Percentiles rank a stretch among this genome's conserved stretches.
Evolutionary conservation across 73 alveolate species (phyloP).

Genomic region (Paramecium caudatum): DNA sequence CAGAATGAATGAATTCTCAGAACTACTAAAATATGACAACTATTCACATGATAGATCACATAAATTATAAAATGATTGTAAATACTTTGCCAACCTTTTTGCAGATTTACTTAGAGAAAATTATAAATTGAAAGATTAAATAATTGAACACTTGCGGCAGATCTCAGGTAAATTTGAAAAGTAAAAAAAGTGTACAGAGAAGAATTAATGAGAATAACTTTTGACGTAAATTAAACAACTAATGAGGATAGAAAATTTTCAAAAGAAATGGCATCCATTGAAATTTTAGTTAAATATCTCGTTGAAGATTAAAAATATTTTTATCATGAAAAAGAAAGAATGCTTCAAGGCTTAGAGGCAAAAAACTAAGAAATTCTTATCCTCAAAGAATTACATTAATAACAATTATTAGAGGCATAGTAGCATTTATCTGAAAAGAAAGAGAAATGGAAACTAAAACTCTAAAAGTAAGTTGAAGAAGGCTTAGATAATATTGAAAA

Average conservation of each 20-base stretch:
- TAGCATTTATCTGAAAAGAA: neutral
- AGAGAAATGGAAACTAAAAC: neutral
- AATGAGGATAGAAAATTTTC: constrained; percentile 50
- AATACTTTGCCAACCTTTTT: constrained; percentile 19
- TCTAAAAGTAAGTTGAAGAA: neutral
- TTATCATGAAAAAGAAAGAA: neutral
- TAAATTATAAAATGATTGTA: constrained; percentile 28
- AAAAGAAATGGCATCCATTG: constrained; percentile 40
- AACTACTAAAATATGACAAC: neutral
- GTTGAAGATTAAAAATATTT: constrained; percentile 17
- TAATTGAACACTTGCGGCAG: constrained; percentile 19
- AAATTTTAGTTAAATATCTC: constrained; percentile 2
- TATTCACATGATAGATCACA: neutral
- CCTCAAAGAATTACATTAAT: neutral
- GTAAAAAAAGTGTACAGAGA: constrained; percentile 35
- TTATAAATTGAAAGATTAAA: constrained; percentile 49
- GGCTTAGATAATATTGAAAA: neutral
- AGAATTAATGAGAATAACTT: neutral
- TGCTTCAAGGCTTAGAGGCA: neutral
- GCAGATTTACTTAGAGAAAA: constrained; percentile 31
- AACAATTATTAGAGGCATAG: neutral
- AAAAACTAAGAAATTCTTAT: neutral
- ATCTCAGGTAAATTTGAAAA: constrained; percentile 31
- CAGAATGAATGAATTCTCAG: constrained; percentile 28
- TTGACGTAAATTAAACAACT: constrained; percentile 34